These are phyloP conservation scores for Cryphonectria nitschkei DNA, from an alignment of 2,329 filamentous ascomycete species.

Conservation along the genomic window DNA sequence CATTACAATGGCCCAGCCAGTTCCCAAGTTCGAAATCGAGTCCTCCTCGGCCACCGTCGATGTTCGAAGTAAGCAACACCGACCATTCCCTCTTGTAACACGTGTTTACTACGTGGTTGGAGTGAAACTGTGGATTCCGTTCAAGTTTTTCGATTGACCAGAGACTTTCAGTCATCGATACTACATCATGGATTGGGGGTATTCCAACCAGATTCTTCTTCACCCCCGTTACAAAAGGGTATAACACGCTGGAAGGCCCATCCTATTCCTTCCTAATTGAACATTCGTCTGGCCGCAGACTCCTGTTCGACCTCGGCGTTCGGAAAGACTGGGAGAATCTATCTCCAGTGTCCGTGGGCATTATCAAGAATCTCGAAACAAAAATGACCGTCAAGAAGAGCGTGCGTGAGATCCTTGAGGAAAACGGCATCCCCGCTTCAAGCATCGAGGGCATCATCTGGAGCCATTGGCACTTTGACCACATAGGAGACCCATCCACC, in stretches of 20 bases:
- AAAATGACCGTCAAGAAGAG: slow-evolving; percentile 46
- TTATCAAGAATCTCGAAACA: slow-evolving; percentile 13
- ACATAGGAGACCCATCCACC: slow-evolving; percentile 35
- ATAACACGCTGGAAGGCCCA: slow-evolving; percentile 43
- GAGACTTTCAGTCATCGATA: slow-evolving; percentile 20
- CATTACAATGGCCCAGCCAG: slow-evolving; percentile 18
- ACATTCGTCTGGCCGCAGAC: slow-evolving; percentile 39
- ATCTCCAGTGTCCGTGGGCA: slow-evolving; percentile 26
- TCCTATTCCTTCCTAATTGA: slow-evolving; percentile 52
- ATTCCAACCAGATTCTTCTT: slow-evolving; percentile 14
- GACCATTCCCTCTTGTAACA: not conserved
- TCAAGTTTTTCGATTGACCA: not conserved
- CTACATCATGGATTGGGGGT: slow-evolving; percentile 19
- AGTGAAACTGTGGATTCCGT: not conserved
- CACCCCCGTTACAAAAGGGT: slow-evolving; percentile 38
- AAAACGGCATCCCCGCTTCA: slow-evolving; percentile 35
- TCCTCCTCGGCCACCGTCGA: slow-evolving; percentile 16
- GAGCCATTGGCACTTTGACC: slow-evolving; percentile 39
- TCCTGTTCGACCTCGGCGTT: slow-evolving; percentile 43
- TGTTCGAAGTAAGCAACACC: slow-evolving; percentile 18
- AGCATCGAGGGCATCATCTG: slow-evolving; percentile 35
- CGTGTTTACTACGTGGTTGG: not conserved
- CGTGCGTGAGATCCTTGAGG: slow-evolving; percentile 45
- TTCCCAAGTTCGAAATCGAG: slow-evolving; percentile 21
- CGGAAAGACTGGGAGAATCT: slow-evolving; percentile 49